phyloP scores from a whole-genome alignment of 306 rosid species.

The Neltuma alba region DNA sequence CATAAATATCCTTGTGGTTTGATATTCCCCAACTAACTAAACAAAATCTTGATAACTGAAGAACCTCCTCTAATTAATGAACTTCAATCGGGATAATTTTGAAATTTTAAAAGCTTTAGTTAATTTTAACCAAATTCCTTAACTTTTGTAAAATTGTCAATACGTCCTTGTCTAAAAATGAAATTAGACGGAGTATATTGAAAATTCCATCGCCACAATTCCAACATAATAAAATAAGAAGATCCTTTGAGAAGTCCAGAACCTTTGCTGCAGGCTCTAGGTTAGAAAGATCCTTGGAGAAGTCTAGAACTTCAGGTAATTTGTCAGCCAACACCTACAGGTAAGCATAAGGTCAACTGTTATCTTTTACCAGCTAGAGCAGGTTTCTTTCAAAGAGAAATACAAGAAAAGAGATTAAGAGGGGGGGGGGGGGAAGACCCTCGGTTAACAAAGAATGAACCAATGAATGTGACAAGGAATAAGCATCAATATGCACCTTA shows the following conservation, averaged over 20 bases:
- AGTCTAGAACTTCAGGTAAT: constrained; percentile 85
- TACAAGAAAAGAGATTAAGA: constrained; percentile 27
- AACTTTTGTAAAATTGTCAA: not conserved
- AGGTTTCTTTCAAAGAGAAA: constrained; percentile 28
- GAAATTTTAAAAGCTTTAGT: not conserved
- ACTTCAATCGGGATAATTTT: not conserved
- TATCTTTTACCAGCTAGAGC: constrained; percentile 20
- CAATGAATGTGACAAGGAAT: not conserved
- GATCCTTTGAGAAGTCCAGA: constrained; percentile 51
- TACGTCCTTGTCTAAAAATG: not conserved
- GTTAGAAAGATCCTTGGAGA: constrained; percentile 73
- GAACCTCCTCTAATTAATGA: not conserved
- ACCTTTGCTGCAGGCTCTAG: constrained; percentile 93
- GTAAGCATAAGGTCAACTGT: constrained; percentile 30
- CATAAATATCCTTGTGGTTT: not conserved
- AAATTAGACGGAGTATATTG: not conserved
- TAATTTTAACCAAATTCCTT: not conserved
- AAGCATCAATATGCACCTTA: constrained; percentile 61
- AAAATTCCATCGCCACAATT: not conserved
- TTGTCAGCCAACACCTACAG: constrained; percentile 74
- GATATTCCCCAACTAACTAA: not conserved
- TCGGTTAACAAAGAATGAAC: constrained; percentile 3
- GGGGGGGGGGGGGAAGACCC: too few relatives aligned
- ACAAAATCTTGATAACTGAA: not conserved
- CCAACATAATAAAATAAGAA: constrained; percentile 29